These are phyloP conservation scores for Candida piceae DNA, from an alignment of 805 yeast genomes.

Conservation along the genomic window DNA sequence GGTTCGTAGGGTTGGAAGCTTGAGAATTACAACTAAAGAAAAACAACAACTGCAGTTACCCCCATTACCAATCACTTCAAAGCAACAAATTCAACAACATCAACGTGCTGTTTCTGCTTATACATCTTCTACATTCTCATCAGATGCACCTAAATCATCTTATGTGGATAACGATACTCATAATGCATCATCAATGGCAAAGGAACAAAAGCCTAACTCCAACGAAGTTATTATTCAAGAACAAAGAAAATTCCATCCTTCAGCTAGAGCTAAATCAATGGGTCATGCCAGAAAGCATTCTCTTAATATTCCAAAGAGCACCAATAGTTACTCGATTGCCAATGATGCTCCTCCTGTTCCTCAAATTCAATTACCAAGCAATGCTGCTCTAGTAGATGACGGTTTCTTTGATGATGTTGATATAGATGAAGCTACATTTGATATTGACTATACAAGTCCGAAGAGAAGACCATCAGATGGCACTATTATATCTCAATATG, in stretches of 20 bases:
- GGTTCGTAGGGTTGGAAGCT: conserved; percentile 56
- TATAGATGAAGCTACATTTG: conserved; percentile 31
- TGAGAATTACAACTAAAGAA: conserved; percentile 57
- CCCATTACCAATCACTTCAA: conserved; percentile 25
- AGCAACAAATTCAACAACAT: conserved; percentile 27
- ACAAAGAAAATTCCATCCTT: conserved; percentile 53
- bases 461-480: conserved; percentile 39
- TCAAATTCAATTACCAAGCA: conserved; percentile 18
- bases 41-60: conserved; percentile 33
- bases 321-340: conserved; percentile 14
- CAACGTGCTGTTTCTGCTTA: conserved; percentile 36
- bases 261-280: conserved; percentile 83
- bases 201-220: conserved; percentile 5
- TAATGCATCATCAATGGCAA: conserved; percentile 1
- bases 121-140: conserved; percentile 25
- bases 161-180: conserved; percentile 4
- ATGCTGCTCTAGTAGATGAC: conserved; percentile 38
- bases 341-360: conserved; percentile 42
- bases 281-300: conserved; percentile 74
- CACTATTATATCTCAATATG: conserved; percentile 38
- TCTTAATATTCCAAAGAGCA: conserved; percentile 29
- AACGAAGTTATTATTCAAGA: conserved; percentile 28
- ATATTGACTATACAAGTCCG: conserved; percentile 21
- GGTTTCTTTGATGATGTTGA: conserved; percentile 56
- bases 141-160: conserved; percentile 25